These are phyloP conservation scores for Fusarium mangiferae DNA, from an alignment of 2,329 filamentous ascomycete species.

Conservation along the genomic window DNA sequence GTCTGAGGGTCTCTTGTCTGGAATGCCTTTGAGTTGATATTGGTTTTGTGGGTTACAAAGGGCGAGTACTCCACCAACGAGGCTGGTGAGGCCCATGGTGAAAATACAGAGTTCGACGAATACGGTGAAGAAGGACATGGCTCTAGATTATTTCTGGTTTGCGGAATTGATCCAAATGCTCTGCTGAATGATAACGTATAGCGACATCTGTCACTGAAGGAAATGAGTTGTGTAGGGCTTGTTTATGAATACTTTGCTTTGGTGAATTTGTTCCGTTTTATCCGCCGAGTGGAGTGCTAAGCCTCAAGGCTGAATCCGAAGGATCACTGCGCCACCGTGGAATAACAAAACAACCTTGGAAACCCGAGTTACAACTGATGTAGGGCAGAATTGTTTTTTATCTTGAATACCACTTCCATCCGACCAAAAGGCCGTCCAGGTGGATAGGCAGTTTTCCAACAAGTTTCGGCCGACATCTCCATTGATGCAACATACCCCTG, in stretches of 20 bases:
- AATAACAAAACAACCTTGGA: accelerated
- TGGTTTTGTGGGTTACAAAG: not conserved
- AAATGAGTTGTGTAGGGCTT: not conserved
- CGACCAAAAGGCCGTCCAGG: accelerated
- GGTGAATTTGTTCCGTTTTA: not conserved
- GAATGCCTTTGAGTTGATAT: not conserved
- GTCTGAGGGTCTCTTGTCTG: not conserved
- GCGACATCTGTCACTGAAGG: accelerated
- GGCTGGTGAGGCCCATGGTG: not conserved
- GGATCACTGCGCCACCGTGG: not conserved
- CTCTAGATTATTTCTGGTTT: not conserved
- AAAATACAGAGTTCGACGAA: not conserved
- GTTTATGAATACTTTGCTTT: not conserved
- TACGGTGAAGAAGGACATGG: not conserved
- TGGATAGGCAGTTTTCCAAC: too few relatives aligned
- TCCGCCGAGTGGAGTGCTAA: not conserved
- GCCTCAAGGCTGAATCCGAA: not conserved
- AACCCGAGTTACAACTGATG: accelerated
- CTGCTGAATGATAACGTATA: accelerated
- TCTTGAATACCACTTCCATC: accelerated
- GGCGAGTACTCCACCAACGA: not conserved
- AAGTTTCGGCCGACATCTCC: not conserved
- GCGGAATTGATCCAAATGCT: not conserved
- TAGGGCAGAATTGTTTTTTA: accelerated
- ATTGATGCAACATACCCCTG: too few relatives aligned